Evolutionary conservation across 2,329 filamentous ascomycete species (phyloP).

Genomic region (Pseudofabraea citricarpa): DNA sequence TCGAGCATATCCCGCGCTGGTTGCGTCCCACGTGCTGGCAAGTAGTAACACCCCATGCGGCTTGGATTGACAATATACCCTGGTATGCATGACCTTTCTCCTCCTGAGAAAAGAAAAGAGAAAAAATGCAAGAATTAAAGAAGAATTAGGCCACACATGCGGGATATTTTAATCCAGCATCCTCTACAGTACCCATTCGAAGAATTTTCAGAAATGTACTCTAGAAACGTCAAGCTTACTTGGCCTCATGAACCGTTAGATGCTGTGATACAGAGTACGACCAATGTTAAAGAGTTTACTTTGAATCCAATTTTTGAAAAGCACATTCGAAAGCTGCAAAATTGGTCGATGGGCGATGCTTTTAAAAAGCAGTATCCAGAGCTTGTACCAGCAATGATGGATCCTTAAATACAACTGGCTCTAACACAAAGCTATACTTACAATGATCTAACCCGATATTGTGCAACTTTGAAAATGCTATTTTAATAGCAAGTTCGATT

Average conservation of each 20-base stretch:
- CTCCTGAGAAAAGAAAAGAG: neutral
- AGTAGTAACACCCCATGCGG: conserved; percentile 4
- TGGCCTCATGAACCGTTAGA: conserved; percentile 4
- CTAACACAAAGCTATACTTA: too few relatives aligned
- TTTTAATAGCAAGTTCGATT: too few relatives aligned
- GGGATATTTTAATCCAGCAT: conserved; percentile 6
- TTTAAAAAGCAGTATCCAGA: conserved; percentile 6
- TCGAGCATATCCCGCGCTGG: conserved; percentile 3
- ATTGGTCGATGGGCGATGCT: conserved; percentile 3
- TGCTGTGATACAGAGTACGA: conserved; percentile 1
- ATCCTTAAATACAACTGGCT: too few relatives aligned
- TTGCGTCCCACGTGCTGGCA: conserved; percentile 3
- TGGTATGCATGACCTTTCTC: neutral
- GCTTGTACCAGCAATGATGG: conserved; percentile 3
- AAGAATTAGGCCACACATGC: conserved; percentile 2
- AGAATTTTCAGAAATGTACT: conserved; percentile 5
- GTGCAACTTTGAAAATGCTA: too few relatives aligned
- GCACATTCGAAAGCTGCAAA: conserved; percentile 2
- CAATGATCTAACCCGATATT: too few relatives aligned
- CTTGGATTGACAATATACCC: conserved; percentile 8
- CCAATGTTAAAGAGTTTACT: neutral
- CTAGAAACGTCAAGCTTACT: conserved; percentile 1
- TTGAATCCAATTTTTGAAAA: conserved; percentile 6
- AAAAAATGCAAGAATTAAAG: neutral
- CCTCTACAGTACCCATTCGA: conserved; percentile 5